These are phyloP conservation scores for Salix suchowensis DNA, from an alignment of 345 rosid species.

Conservation along the genomic window DNA sequence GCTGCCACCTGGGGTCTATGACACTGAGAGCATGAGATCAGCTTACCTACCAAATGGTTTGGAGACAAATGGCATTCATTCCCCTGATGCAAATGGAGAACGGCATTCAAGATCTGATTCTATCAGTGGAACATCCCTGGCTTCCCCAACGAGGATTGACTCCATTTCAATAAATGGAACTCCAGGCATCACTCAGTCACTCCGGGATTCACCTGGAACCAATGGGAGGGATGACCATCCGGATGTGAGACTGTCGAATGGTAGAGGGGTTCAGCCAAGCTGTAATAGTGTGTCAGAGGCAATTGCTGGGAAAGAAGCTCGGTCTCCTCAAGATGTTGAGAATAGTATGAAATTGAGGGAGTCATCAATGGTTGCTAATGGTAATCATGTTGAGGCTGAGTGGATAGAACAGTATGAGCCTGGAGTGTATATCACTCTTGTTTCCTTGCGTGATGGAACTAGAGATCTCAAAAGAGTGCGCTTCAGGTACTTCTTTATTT, in stretches of 20 bases:
- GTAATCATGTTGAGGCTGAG: constrained; percentile 68
- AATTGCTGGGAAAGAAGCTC: constrained; percentile 48
- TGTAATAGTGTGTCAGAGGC: constrained; percentile 41
- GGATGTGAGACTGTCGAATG: constrained; percentile 42
- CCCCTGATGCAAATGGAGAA: constrained; percentile 54
- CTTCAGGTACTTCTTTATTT: constrained; percentile 59
- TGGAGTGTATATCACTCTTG: constrained; percentile 86
- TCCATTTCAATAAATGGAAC: constrained; percentile 39
- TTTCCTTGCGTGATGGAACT: constrained; percentile 84
- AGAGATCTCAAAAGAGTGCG: constrained; percentile 98
- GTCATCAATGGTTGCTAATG: constrained; percentile 37
- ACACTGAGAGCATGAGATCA: constrained; percentile 44
- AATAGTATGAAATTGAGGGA: constrained; percentile 48
- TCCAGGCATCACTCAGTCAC: constrained; percentile 31
- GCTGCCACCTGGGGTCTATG: constrained; percentile 66
- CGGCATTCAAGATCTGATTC: constrained; percentile 61
- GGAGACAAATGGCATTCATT: constrained; percentile 62
- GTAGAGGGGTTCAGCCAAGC: constrained; percentile 38
- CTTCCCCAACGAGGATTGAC: constrained; percentile 42
- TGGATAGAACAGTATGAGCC: constrained; percentile 96
- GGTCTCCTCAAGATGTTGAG: constrained; percentile 43
- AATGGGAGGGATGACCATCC: constrained; percentile 40
- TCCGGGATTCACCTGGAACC: constrained; percentile 39
- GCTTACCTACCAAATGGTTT: constrained; percentile 50
- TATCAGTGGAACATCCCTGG: constrained; percentile 40